phyloP scores from a whole-genome alignment of 306 rosid genomes.

The Begonia loranthoides region DNA sequence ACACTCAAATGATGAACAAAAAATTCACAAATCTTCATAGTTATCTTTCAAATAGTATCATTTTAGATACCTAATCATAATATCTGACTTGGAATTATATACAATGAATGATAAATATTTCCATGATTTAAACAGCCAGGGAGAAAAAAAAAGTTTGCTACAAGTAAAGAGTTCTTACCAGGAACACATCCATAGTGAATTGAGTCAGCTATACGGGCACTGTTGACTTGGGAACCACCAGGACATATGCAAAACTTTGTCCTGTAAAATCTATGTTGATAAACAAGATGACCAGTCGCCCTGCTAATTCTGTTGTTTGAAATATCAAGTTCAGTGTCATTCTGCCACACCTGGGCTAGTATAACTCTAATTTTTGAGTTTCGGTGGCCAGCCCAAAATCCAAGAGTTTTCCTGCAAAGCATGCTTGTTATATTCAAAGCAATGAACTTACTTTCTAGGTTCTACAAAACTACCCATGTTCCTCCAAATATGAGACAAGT shows the following conservation, averaged over 20 bases:
- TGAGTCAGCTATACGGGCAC: slow-evolving; percentile 90
- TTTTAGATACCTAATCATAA: no score
- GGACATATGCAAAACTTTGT: slow-evolving; percentile 94
- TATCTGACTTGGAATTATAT: no score
- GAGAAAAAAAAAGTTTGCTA: no score
- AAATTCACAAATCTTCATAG: no score
- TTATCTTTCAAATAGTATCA: no score
- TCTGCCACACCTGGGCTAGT: slow-evolving; percentile 90
- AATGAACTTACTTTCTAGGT: no score
- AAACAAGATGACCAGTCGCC: slow-evolving; percentile 67
- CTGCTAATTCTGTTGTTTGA: slow-evolving; percentile 81
- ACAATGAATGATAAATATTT: no score
- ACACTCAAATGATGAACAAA: no score
- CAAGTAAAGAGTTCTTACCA: slow-evolving; percentile 20
- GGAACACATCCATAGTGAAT: slow-evolving; percentile 98
- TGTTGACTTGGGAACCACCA: slow-evolving; percentile 96
- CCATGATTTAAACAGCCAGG: no score
- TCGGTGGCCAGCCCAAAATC: slow-evolving; percentile 96
- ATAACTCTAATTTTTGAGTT: slow-evolving; percentile 94
- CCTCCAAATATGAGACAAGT: no score
- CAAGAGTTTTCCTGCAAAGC: slow-evolving; percentile 69
- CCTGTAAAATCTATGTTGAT: slow-evolving; percentile 78
- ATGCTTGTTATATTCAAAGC: slow-evolving; percentile 4
- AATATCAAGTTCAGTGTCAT: slow-evolving; percentile 89
- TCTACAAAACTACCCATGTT: no score